Percentiles rank a stretch among this genome's conserved stretches.
phyloP scores from a whole-genome alignment of 2,329 filamentous ascomycete genomes.

The Ascochyta clinopodiicola region DNA sequence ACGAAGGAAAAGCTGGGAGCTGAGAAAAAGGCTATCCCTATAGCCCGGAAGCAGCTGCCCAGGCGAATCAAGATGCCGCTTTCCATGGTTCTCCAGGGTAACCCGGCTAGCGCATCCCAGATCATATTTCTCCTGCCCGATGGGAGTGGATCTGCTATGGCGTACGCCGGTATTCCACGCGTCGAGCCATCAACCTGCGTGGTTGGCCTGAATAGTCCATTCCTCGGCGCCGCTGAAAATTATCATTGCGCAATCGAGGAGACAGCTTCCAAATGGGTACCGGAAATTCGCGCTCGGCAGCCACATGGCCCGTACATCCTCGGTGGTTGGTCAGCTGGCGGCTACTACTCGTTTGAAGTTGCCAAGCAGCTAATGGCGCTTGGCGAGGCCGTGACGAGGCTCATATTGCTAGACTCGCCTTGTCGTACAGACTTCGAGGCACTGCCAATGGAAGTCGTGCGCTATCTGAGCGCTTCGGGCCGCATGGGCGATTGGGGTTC shows the following conservation, averaged over 20 bases:
- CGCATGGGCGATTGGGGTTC: background rate
- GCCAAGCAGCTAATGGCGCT: conserved; percentile 17
- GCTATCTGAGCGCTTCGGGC: background rate
- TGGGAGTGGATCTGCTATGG: too few species aligned
- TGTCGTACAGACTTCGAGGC: conserved; percentile 59
- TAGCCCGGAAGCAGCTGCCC: background rate
- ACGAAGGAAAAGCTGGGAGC: background rate
- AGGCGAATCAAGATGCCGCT: background rate
- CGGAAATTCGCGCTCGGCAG: too few species aligned
- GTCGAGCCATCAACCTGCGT: too few species aligned
- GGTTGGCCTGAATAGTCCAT: too few species aligned
- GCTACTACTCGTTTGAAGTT: conserved; percentile 45
- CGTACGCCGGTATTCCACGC: too few species aligned
- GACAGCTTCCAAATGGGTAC: too few species aligned
- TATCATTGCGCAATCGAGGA: too few species aligned
- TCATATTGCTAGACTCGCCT: conserved; percentile 40
- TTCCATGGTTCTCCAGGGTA: background rate
- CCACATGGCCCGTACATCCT: too few species aligned
- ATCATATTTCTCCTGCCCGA: too few species aligned
- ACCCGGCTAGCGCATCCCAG: background rate
- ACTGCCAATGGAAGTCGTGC: conserved; percentile 55
- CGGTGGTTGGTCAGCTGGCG: too few species aligned
- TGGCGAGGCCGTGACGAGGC: conserved; percentile 27
- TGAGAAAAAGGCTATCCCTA: background rate
- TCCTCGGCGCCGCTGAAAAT: too few species aligned